Evolutionary conservation across 306 rosid genomes (phyloP), one percentile per base, ranked within the genome.

Genomic region (Glycine latifolia): DNA sequence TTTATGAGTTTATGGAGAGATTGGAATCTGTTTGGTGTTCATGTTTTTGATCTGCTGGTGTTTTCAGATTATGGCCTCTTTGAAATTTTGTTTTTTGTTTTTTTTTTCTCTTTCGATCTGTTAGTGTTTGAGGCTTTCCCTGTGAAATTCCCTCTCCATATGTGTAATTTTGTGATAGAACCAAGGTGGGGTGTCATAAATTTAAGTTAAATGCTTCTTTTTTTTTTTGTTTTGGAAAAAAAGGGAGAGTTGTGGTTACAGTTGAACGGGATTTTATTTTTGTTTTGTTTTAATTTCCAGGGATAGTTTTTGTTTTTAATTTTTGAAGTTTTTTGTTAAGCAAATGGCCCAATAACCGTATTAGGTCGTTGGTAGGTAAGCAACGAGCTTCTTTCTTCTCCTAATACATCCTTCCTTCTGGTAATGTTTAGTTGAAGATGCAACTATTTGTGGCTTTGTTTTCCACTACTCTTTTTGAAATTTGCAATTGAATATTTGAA

Each of bases 321-420:
- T 37, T 37, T 37, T 37, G 1, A 26, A 26, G 31, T 37, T 37
- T 3, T 74, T 85, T 85, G n/a, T 74, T 78, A 75, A 82, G 58
- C 65, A 87, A 87, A 78, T 76, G 15, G 88, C 78, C 37, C 3
- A 4, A 33, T 26, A 77, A 47, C 46, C 47, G 33, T 71, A 84
- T 81, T 92, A 89, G 95, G 91, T 91, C 31, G 82, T 77, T 83
- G 94, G 81, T 92, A 82, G 97, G 91, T 88, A 72, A 92, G 87
- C 67, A 68, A 75, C 47, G 80, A 67, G 81, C 17, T 82, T 85
- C 82, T 55, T 43, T 78, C 70, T 82, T 49, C 76, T 63, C 67
- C 43, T n/a, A 69, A 20, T 15, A 65, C 67, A 67, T 78, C 60
- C 49, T 54, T 70, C 37, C 62, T 63, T 77, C 75, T 68, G 85